Evolutionary conservation across 768 basidiomycete genomes (phyloP), one percentile per base, ranked within the genome.

Genomic region (Tephrocybe rancida): DNA sequence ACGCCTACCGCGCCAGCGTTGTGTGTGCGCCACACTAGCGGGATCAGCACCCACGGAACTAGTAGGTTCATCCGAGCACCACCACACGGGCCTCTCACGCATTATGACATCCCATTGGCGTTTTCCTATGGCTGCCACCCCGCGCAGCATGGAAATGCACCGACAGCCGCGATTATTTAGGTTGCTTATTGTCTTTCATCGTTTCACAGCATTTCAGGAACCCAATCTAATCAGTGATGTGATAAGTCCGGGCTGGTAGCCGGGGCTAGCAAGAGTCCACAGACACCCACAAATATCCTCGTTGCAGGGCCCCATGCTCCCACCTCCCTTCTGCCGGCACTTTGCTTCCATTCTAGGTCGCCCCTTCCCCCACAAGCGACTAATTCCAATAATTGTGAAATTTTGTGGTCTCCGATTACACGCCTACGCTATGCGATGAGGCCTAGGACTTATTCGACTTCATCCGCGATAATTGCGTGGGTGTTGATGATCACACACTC

Each of bases 121-220:
- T 13, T 7, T 32, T 32, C 30, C 6, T 13, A 19, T 41, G 39
- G 39, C 39, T 41, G 39, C 39, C 39, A 19, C 5, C 35, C 10
- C 16, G 5, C 16, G 5, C 35, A 37, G 16, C 10, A 37, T 8
- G 39, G 19, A 19, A 41, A 41, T 41, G 18, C n/a, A 21, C 6
- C 18, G 39, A 16, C n/a, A 22, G 18, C n/a, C 18, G 19, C 18
- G 18, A 19, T 21, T 41, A 21, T 21, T 21, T 22, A 7, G 18
- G 5, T 41, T 19, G n/a, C 39, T 41, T 41, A 41, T 41, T 41
- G 39, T 41, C 39, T 41, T n/a, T n/a, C 9, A 18, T 32, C 16
- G 30, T 19, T 19, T 53, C 45, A 53, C 37, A 24, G 44, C 18
- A 27, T 48, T 27, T n/a, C 52, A 53, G 52, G 52, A 26, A 47